Base-by-base conservation (phyloP, 2,329 filamentous ascomycete genomes). In the Alternaria arbusti region DNA sequence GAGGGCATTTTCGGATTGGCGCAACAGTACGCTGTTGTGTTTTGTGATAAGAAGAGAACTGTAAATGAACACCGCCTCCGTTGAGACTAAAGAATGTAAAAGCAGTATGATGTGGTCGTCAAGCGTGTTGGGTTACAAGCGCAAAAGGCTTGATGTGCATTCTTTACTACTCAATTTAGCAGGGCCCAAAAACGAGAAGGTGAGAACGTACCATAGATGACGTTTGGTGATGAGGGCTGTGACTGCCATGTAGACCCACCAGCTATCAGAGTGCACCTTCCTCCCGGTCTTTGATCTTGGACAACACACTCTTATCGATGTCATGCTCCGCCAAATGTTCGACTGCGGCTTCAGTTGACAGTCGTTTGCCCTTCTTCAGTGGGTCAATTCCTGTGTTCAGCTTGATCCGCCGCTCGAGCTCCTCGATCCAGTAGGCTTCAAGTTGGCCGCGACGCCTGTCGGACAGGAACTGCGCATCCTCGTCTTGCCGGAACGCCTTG, bases 361-460 rank as follows among this genome's bases (percentile, higher is more conserved):
- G 32, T 22, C 3, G 2, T 40, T 22, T 12, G 20, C 15, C 32
- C 5, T 20, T 15, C 7, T 28, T 11, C 12, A 7, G 10, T 6
- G n/a, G 3, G 5, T 44, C 22, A 54, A 12, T 2, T 15, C 2
- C 22, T 17, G 20, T 6, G 11, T 32, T 54, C 25, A 3, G 30
- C 30, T 10, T 49, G 44, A 10, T 23, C 15, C 47, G 44, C 17
- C 50, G 44, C 28, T 55, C 10, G 26, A 61, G 23, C 28, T 59
- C 67, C 15, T 64, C 44, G 2, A 23, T 22, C 55, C 61, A 69
- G 36, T 63, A 67, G 11, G 45, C 58, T 17, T 71, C 65, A n/a
- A 73, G 54, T 32, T 68, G 66, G 10, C 58, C 56, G 17, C 59
- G 59, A 30, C 68, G 63, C n/a, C 57, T 57, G 6, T 69, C 61